Base-by-base conservation (phyloP, 352 stramenopile species). In the Pilasporangium apinafurcum region DNA sequence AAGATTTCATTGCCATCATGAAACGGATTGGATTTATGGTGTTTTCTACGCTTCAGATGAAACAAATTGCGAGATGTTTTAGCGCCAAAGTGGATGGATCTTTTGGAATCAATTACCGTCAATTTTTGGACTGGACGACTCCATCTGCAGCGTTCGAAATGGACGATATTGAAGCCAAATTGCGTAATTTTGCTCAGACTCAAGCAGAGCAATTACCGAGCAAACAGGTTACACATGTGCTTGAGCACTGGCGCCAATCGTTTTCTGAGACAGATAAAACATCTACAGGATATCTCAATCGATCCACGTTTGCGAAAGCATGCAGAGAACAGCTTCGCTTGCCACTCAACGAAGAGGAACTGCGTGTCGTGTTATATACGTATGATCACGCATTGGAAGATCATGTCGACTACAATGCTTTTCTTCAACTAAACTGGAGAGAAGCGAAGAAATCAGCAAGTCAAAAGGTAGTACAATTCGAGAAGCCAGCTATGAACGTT, bases 81-180 rank as follows among this genome's bases (percentile, higher is more conserved):
- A 57, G 76, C 13, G 46, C 54, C 5, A 82, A 83, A 28, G 29
- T 51, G n/a, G 56, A 62, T 12, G 62, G 60, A 0, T 28, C 48
- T 3, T 86, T 83, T 44, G 72, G 65, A 2, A 68, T 90, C 22
- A 81, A 86, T 26, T 87, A 85, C 37, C 57, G 58, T 3, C 59
- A 81, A 28, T 85, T 86, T 18, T 42, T 90, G 24, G 67, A 87
- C 41, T 90, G 78, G 78, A 73, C 68, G 26, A 82, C 65, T 6
- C 74, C 66, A 14, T 47, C 16, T 37, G 40, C 56, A 13, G 26
- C 56, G 17, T 38, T 62, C 7, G 56, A 68, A 21, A 66, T 85
- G 16, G 59, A 68, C 20, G 49, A 48, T 12, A 47, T 85, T 12
- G 73, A 86, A 29, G 32, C 48, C 18, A 83, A 82, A 29, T 53